Evolutionary conservation across 768 basidiomycete genomes (phyloP).

Genomic region (Aureoboletus auriporus): DNA sequence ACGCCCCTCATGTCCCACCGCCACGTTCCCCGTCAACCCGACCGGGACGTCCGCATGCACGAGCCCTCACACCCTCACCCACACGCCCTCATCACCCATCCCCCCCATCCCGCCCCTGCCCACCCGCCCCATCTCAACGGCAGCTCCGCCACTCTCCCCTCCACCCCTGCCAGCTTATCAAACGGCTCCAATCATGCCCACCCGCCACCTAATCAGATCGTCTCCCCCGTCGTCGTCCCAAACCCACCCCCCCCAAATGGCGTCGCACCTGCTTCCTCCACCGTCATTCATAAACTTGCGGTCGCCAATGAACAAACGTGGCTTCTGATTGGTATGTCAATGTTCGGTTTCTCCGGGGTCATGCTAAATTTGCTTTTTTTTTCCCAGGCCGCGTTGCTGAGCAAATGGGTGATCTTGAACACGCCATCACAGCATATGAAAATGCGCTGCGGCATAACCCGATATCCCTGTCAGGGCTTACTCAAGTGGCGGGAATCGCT

Average conservation of each 20-base stretch:
- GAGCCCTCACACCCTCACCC: slow-evolving; percentile 45
- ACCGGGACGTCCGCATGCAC: slow-evolving; percentile 62
- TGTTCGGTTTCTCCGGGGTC: background rate
- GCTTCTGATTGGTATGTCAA: slow-evolving; percentile 75
- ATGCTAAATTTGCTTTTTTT: slow-evolving; percentile 15
- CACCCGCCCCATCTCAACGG: slow-evolving; percentile 55
- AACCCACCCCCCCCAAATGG: slow-evolving; percentile 26
- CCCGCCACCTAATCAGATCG: slow-evolving; percentile 34
- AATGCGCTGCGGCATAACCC: slow-evolving; percentile 94
- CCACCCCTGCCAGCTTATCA: slow-evolving; percentile 39
- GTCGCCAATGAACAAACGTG: slow-evolving; percentile 92
- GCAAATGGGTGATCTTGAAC: slow-evolving; percentile 91
- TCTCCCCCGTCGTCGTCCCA: slow-evolving; percentile 46
- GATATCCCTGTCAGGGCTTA: slow-evolving; percentile 83
- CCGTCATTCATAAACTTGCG: slow-evolving; percentile 72
- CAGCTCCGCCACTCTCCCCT: slow-evolving; percentile 36
- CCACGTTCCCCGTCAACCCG: slow-evolving; percentile 55
- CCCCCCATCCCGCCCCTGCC: slow-evolving; percentile 30
- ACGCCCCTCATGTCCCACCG: slow-evolving; percentile 52
- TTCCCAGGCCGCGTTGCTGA: slow-evolving; percentile 87
- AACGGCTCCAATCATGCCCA: slow-evolving; percentile 41
- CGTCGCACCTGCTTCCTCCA: slow-evolving; percentile 23
- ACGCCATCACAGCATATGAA: slow-evolving; percentile 91
- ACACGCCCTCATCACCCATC: slow-evolving; percentile 41
- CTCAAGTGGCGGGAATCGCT: slow-evolving; percentile 92